Percentiles rank a stretch among this genome's conserved stretches.
Conservation (phyloP, 108 stramenopile species). For the Licmophora abbreviata region DNA sequence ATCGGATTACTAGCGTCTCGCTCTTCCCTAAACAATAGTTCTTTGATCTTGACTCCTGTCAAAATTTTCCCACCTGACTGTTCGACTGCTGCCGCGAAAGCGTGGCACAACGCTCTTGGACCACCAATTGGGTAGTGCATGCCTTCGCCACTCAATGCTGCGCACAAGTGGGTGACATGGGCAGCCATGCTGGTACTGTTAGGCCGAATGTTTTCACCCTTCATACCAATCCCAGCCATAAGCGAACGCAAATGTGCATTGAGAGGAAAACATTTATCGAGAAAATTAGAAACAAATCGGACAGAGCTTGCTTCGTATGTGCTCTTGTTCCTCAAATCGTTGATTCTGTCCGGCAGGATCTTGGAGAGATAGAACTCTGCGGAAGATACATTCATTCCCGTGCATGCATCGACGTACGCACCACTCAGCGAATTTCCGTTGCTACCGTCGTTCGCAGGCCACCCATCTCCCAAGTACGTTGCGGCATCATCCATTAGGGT, state of each 20-base stretch:
- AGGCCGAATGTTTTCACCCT: constrained; percentile 66
- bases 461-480: constrained; percentile 60
- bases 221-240: constrained; percentile 81
- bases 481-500: constrained; percentile 65
- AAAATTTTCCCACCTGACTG: constrained; percentile 69
- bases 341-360: constrained; percentile 38
- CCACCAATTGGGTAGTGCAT: constrained; percentile 84
- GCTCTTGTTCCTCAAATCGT: constrained; percentile 14
- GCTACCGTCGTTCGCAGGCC: constrained; percentile 49
- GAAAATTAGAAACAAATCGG: constrained; percentile 54
- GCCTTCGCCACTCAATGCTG: constrained; percentile 61
- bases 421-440: constrained; percentile 46
- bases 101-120: constrained; percentile 72
- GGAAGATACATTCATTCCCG: constrained; percentile 50
- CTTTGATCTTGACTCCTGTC: constrained; percentile 41
- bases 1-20: too few species aligned
- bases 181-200: constrained; percentile 79
- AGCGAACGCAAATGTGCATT: constrained; percentile 72
- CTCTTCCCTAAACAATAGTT: constrained; percentile 52
- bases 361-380: constrained; percentile 67
- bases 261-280: constrained; percentile 65
- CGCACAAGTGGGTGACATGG: constrained; percentile 65
- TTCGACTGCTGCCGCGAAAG: constrained; percentile 67
- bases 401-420: constrained; percentile 48
- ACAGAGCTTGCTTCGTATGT: constrained; percentile 54